A percentile compares a stretch with the other conserved stretches of the same genome.
Conservation (phyloP, 1,284 basidiomycete genomes). For the Sanghuangporus sanghuang region DNA sequence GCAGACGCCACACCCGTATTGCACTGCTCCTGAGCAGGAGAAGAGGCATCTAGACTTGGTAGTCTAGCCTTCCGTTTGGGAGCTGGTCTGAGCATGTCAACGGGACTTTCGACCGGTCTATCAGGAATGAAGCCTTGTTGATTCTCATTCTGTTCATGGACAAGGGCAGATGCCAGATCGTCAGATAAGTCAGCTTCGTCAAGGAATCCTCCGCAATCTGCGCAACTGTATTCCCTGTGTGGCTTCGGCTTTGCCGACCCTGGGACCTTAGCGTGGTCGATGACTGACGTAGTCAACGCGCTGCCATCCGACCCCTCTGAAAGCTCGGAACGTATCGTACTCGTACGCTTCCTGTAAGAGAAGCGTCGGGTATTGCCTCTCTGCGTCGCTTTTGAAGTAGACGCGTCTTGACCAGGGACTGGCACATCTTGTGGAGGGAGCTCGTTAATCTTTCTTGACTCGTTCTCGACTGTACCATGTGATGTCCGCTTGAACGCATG, state of each 20-base stretch:
- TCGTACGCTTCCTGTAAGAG: background rate
- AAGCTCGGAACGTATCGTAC: background rate
- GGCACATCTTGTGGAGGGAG: background rate
- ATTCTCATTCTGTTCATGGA: background rate
- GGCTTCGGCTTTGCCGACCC: background rate
- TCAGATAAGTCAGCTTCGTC: background rate
- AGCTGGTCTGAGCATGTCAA: background rate
- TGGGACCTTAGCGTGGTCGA: background rate
- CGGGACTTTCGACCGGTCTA: background rate
- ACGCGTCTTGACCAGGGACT: background rate
- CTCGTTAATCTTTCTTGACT: background rate
- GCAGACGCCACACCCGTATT: background rate
- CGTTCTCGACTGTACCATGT: background rate
- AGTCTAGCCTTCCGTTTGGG: background rate
- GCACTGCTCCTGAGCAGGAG: background rate
- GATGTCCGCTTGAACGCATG: background rate
- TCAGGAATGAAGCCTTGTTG: background rate
- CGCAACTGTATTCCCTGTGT: background rate
- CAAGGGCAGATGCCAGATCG: background rate
- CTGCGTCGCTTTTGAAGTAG: background rate
- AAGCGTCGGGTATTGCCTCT: background rate
- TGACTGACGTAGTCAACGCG: background rate
- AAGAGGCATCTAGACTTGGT: background rate
- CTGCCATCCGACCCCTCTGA: background rate
- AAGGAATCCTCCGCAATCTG: background rate